A percentile compares a stretch with the other conserved stretches of the same genome.
Conservation (phyloP, 2,329 filamentous ascomycete species). For the Alternaria ethzedia region DNA sequence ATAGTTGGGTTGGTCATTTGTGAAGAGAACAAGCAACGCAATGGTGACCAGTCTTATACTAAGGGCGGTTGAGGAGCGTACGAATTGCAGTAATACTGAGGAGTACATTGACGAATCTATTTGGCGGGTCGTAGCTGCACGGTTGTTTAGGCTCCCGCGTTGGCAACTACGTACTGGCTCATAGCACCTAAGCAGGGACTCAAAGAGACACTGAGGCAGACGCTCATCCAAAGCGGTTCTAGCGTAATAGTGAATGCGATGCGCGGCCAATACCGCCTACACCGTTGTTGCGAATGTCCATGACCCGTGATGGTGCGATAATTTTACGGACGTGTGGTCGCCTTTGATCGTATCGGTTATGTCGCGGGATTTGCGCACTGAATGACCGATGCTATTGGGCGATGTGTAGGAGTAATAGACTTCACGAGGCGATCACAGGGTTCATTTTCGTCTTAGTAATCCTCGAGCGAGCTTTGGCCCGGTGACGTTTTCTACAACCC, state of each 20-base stretch:
- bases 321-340: neutral
- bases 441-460: constrained; percentile 19
- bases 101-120: neutral
- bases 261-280: neutral
- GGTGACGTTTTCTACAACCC: constrained; percentile 33
- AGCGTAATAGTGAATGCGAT: neutral
- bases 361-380: neutral
- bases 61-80: neutral
- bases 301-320: neutral
- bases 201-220: neutral
- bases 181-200: neutral
- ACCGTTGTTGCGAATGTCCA: neutral
- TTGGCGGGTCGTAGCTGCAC: neutral
- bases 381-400: neutral
- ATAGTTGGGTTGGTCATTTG: neutral
- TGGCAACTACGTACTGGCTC: neutral
- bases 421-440: constrained; percentile 21
- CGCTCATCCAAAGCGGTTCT: neutral
- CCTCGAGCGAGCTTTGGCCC: constrained; percentile 20
- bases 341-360: neutral
- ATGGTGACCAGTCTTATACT: neutral
- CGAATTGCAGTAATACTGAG: neutral
- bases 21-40: neutral
- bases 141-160: neutral
- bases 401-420: constrained; percentile 25